Evolutionary conservation across 495 filamentous ascomycete species (phyloP).

Genomic region (Neurospora sp.): DNA sequence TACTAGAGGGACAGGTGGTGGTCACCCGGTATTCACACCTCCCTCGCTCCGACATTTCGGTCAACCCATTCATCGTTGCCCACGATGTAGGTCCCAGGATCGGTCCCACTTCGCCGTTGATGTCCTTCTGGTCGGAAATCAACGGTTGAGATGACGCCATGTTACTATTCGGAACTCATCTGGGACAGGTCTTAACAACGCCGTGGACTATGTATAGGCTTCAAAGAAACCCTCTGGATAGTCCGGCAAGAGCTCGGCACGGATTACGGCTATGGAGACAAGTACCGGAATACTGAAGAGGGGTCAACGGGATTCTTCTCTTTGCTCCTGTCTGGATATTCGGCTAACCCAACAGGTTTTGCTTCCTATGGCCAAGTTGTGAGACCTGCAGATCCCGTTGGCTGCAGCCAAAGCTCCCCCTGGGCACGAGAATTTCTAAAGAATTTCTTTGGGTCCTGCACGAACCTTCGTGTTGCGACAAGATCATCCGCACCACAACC

Average conservation of each 20-base stretch:
- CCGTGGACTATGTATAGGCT: neutral
- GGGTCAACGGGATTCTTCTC: neutral
- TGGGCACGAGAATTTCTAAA: conserved; percentile 7
- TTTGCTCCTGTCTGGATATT: neutral
- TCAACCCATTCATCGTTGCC: neutral
- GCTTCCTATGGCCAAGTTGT: conserved; percentile 1
- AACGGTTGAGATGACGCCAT: neutral
- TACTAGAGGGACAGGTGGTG: neutral
- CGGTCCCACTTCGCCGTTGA: neutral
- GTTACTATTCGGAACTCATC: neutral
- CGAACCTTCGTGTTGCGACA: conserved; percentile 5
- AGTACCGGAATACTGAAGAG: neutral
- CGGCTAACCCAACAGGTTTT: neutral
- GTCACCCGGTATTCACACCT: neutral
- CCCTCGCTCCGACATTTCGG: neutral
- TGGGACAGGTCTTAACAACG: neutral
- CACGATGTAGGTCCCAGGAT: neutral
- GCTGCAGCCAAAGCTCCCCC: conserved; percentile 4
- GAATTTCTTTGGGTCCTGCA: conserved; percentile 6
- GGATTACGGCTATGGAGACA: neutral
- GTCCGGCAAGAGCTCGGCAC: neutral
- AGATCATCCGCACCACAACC: conserved; percentile 4
- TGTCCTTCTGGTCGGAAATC: neutral
- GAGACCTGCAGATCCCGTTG: conserved; percentile 7
- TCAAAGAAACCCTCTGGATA: neutral